Percentiles rank a stretch among this genome's conserved stretches.
Conservation (phyloP, 2,329 filamentous ascomycete species). For the Stylonectria norvegica region DNA sequence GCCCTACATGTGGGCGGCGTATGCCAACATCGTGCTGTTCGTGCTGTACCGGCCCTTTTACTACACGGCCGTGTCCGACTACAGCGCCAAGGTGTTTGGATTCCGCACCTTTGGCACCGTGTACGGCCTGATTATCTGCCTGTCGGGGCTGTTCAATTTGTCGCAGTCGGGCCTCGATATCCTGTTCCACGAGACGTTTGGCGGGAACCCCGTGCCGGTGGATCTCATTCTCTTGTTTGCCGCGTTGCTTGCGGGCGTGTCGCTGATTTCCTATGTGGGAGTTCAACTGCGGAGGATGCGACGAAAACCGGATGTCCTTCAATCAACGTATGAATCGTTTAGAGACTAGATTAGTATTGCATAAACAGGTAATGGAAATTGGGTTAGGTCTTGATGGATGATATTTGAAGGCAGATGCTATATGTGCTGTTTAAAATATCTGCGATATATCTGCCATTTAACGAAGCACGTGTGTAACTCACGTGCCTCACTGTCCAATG, state of each 20-base stretch:
- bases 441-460: no score
- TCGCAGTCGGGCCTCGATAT: constrained; percentile 76
- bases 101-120: constrained; percentile 90
- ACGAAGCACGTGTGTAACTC: neutral
- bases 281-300: constrained; percentile 36
- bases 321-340: constrained; percentile 11
- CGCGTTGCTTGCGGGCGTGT: constrained; percentile 61
- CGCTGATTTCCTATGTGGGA: constrained; percentile 64
- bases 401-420: no score
- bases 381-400: no score
- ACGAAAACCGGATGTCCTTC: constrained; percentile 24
- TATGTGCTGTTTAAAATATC: no score
- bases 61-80: constrained; percentile 88
- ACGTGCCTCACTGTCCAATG: neutral
- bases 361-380: no score
- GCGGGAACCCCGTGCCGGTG: constrained; percentile 70
- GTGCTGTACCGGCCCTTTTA: constrained; percentile 85
- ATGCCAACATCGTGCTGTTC: constrained; percentile 73
- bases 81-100: constrained; percentile 86
- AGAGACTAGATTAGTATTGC: neutral
- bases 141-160: constrained; percentile 82
- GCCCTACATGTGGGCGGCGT: constrained; percentile 65
- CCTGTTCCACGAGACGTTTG: constrained; percentile 69
- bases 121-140: constrained; percentile 86
- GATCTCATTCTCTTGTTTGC: constrained; percentile 64